Evolutionary conservation across 2,329 filamentous ascomycete genomes (phyloP), one percentile per base, ranked within the genome.

Genomic region (Diaporthe longicolla): DNA sequence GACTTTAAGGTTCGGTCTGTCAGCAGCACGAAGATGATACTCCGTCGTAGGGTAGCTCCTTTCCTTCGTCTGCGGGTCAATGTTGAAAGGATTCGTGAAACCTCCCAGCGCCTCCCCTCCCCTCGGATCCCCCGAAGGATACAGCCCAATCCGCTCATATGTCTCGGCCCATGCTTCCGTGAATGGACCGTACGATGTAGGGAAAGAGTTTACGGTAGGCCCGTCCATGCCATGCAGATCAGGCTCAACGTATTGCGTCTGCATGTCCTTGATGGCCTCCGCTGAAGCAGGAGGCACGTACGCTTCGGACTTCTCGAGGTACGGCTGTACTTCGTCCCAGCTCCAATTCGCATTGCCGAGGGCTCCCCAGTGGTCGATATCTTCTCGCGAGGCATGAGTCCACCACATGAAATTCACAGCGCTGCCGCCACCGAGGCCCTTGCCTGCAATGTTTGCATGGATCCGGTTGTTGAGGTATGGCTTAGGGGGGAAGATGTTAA

Each of bases 381-480:
- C 55, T 45, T 52, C 8, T n/a, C 37, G 45, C 1, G 57, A 63
- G 1, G 69, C 3, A 19, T 54, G 57, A 37, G 57, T 50, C 69
- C 55, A 71, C 45, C 45, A 54, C 55, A 63, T 54, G 24, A 54
- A 63, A 24, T 63, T 63, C 10, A 63, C 40, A 26, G 69, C 45
- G 21, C 69, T 63, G 19, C 57, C 69, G 9, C 69, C 35, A 17
- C 32, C 69, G 24, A 71, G 57, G 29, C 57, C 45, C 15, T 63
- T 63, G 19, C 57, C 57, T 3, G 45, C 45, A 21, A 63, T 32
- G 24, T 54, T 61, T 37, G n/a, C 57, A 32, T 43, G 32, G 13
- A n/a, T 5, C 7, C 32, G 54, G 40, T 29, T 19, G n/a, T 63
- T 63, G 8, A 26, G 32, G 9, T 71, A 71, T 37, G 45, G 45